Base-by-base conservation (phyloP, 805 yeast species). In the Komagataella phaffii region DNA sequence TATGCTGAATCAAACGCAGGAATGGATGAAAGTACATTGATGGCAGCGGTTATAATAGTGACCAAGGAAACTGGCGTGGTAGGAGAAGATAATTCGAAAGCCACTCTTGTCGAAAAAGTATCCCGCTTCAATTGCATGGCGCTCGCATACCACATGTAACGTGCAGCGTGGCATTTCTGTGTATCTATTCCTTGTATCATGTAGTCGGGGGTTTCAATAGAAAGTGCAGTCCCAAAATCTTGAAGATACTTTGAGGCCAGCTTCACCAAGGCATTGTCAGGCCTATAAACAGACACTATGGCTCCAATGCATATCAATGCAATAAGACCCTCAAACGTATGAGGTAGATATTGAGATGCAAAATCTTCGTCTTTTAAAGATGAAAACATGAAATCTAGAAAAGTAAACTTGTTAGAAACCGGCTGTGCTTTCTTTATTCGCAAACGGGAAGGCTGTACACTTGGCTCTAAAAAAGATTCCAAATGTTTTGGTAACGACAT, bases 401-500 rank as follows among this genome's bases (percentile, higher is more conserved):
- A 30, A 4, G 40, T 8, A 14, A 30, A 14, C 40, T 30, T 30
- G 40, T 10, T 30, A 10, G 40, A 30, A 30, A 30, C 40, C 40
- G 12, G 40, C 14, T 30, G 40, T 30, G 40, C 12, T 30, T 14
- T 30, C 40, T 30, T 30, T 14, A 30, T 30, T 7, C 40, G 40
- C 40, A 30, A 10, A 14, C 40, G 40, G 12, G 40, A 30, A 10
- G 40, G 14, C 40, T 30, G n/a, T 30, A 14, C 12, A 10, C 12
- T 5, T 4, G n/a, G 40, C 4, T 30, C 40, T 8, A 30, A 30
- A 30, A 30, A 30, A 8, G 40, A 30, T 14, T 30, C 40, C n/a
- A 30, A 17, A 17, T 53, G 40, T 30, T 30, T 30, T 14, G 40
- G 40, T 30, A 30, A 30, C 12, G 40, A 66, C 43, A 57, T 62